Evolutionary conservation across 1,284 basidiomycete species (phyloP).

Genomic region (Wallemia ichthyophaga): DNA sequence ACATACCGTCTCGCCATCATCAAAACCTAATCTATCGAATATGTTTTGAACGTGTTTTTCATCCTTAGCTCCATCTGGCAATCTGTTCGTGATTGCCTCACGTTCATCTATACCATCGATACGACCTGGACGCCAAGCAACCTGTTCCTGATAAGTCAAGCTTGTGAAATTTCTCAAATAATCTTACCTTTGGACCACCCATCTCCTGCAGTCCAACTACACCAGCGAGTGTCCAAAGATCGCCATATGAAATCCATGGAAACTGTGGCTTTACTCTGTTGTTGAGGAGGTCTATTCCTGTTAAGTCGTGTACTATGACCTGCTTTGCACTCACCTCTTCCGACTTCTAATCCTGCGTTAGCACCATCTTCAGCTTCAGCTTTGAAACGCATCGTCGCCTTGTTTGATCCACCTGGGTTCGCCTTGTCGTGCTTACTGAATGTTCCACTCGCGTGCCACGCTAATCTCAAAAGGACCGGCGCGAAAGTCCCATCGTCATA

Average conservation of each 20-base stretch:
- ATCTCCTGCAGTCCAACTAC: slow-evolving; percentile 41
- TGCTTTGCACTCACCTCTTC: slow-evolving; percentile 20
- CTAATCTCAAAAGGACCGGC: slow-evolving; percentile 68
- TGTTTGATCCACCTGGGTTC: slow-evolving; percentile 63
- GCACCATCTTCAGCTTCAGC: slow-evolving; percentile 58
- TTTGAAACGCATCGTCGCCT: slow-evolving; percentile 79
- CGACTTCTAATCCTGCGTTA: slow-evolving; percentile 57
- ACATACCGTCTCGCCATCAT: slow-evolving; percentile 89
- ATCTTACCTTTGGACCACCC: slow-evolving; percentile 17
- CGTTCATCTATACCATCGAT: slow-evolving; percentile 47
- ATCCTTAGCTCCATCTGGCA: slow-evolving; percentile 67
- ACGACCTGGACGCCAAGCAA: slow-evolving; percentile 66
- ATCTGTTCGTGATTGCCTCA: slow-evolving; percentile 69
- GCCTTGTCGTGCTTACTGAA: slow-evolving; percentile 60
- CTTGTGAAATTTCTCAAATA: slow-evolving; percentile 8
- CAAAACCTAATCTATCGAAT: slow-evolving; percentile 81
- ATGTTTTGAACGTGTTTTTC: slow-evolving; percentile 62
- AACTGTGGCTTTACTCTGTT: slow-evolving; percentile 46
- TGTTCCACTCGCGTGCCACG: slow-evolving; percentile 76
- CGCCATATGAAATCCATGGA: slow-evolving; percentile 76
- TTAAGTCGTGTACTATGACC: too few species aligned
- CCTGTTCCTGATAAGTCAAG: slow-evolving; percentile 18
- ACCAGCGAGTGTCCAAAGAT: slow-evolving; percentile 75
- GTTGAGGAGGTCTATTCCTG: slow-evolving; percentile 32
- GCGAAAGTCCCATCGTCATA: slow-evolving; percentile 83